These are phyloP conservation scores for Alternaria sp. DNA, from an alignment of 2,329 filamentous ascomycete species.

Conservation along the genomic window DNA sequence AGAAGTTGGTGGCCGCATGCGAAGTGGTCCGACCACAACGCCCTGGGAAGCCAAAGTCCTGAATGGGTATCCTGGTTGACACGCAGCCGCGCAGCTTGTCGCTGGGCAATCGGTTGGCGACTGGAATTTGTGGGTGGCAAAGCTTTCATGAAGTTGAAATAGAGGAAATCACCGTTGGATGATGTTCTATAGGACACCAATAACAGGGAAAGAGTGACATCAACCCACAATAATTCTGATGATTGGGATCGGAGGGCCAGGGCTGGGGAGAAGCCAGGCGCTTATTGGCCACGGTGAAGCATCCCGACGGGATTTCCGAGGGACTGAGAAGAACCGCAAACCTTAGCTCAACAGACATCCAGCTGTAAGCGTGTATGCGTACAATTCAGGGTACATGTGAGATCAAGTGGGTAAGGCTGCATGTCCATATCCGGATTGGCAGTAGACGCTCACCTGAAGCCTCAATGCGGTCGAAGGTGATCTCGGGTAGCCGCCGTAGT, in stretches of 20 bases:
- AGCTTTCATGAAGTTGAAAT: not conserved
- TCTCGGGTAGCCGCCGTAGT: not conserved
- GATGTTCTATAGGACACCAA: not conserved
- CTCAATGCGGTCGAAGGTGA: slow-evolving; percentile 14
- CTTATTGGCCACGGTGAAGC: slow-evolving; percentile 9
- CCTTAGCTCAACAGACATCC: slow-evolving; percentile 6
- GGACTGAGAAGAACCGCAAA: slow-evolving; percentile 1
- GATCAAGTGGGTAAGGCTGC: not conserved
- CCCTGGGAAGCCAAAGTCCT: not conserved
- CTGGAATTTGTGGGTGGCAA: not conserved
- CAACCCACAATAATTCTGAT: slow-evolving; percentile 5
- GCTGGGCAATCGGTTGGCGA: not conserved
- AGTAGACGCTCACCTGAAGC: slow-evolving; percentile 13
- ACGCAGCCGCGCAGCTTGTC: not conserved
- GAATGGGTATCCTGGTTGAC: not conserved
- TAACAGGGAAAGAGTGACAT: not conserved
- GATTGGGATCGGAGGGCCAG: not conserved
- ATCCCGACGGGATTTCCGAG: slow-evolving; percentile 5
- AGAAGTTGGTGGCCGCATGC: not conserved
- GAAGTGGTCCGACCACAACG: not conserved
- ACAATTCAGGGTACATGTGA: not conserved
- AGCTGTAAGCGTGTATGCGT: not conserved
- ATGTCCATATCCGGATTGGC: slow-evolving; percentile 13
- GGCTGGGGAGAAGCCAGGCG: not conserved
- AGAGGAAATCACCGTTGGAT: not conserved